Percentiles rank a stretch among this genome's conserved stretches.
These are phyloP conservation scores for Sporisorium exsertum DNA, from an alignment of 1,284 basidiomycete species.

Conservation along the genomic window DNA sequence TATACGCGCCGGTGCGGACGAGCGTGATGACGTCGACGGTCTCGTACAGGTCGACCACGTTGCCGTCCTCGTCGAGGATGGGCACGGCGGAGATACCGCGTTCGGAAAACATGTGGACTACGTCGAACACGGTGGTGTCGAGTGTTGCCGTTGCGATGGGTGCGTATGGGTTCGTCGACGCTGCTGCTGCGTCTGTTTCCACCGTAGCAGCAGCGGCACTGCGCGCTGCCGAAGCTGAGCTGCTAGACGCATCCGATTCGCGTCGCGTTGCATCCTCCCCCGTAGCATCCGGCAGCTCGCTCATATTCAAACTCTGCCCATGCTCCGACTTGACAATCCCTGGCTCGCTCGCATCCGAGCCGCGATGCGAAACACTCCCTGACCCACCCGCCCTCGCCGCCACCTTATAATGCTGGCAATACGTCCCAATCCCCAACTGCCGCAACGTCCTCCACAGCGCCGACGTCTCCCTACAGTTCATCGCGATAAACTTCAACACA, in stretches of 20 bases:
- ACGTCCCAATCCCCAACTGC: slow-evolving; percentile 92
- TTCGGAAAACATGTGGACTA: slow-evolving; percentile 98
- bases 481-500: slow-evolving; percentile 96
- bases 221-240: slow-evolving; percentile 10
- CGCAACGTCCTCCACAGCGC: slow-evolving; percentile 79
- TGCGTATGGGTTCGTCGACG: slow-evolving; percentile 75
- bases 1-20: slow-evolving; percentile 92
- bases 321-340: slow-evolving; percentile 23
- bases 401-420: slow-evolving; percentile 73
- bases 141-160: slow-evolving; percentile 93
- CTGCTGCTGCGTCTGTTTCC: not conserved
- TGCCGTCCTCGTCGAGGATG: slow-evolving; percentile 90
- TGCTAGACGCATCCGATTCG: slow-evolving; percentile 14
- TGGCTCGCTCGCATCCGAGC: slow-evolving; percentile 43
- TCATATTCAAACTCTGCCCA: slow-evolving; percentile 18
- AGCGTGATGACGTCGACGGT: slow-evolving; percentile 91
- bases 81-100: slow-evolving; percentile 95
- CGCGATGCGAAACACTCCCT: slow-evolving; percentile 18
- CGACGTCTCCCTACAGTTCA: slow-evolving; percentile 75
- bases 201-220: not conserved
- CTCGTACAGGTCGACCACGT: slow-evolving; percentile 97
- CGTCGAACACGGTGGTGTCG: slow-evolving; percentile 93
- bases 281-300: slow-evolving; percentile 14
- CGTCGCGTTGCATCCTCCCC: not conserved
- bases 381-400: slow-evolving; percentile 1